phyloP scores from a whole-genome alignment of 805 yeast genomes.

The Candida fluviatilis region DNA sequence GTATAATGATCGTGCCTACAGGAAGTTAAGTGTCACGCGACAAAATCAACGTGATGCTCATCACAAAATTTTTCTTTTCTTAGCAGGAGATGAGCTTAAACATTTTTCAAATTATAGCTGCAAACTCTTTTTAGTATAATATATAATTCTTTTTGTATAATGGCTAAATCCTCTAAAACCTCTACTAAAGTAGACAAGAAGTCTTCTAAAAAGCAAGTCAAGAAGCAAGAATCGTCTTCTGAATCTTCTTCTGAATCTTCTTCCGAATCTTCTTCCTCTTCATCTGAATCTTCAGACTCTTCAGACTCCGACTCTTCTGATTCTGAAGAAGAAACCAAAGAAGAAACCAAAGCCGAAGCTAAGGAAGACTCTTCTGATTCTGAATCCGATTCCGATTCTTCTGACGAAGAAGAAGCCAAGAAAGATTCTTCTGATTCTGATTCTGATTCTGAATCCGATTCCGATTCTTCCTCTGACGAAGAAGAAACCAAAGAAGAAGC shows the following conservation, averaged over 20 bases:
- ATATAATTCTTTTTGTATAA: conserved; percentile 17
- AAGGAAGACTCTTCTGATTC: conserved; percentile 20
- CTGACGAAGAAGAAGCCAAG: conserved; percentile 21
- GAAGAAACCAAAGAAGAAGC: conserved; percentile 22
- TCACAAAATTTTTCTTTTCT: background rate
- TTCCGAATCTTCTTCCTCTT: conserved; percentile 16
- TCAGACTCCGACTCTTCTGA: conserved; percentile 14
- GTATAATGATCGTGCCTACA: too few relatives aligned
- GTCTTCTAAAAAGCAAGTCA: conserved; percentile 12
- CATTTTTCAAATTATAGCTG: background rate
- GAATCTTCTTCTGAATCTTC: conserved; percentile 16
- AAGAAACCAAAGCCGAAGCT: conserved; percentile 23
- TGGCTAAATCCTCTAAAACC: conserved; percentile 36
- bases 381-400: conserved; percentile 17
- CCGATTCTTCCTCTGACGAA: conserved; percentile 29
- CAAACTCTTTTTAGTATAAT: background rate
- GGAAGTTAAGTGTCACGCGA: background rate
- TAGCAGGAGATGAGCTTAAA: background rate
- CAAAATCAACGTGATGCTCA: background rate
- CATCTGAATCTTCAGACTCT: conserved; percentile 18
- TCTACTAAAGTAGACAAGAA: conserved; percentile 24
- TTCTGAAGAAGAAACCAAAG: conserved; percentile 9
- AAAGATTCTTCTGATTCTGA: conserved; percentile 18
- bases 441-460: conserved; percentile 24
- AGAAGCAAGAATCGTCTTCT: conserved; percentile 23